Evolutionary conservation across 306 rosid genomes (phyloP).

Genomic region (peach (Prunus persica)): DNA sequence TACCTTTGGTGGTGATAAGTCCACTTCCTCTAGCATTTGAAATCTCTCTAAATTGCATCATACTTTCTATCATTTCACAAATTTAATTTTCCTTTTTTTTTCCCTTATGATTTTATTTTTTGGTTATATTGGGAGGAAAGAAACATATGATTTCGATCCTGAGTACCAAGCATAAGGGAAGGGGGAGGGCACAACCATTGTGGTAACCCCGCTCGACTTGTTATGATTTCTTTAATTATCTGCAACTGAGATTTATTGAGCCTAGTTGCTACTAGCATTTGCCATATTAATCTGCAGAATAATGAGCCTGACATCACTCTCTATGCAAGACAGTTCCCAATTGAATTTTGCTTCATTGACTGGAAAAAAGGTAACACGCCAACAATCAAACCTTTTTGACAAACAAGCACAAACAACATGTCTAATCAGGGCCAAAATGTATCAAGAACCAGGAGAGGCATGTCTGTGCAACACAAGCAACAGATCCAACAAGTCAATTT

Average conservation of each 20-base stretch:
- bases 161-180: no score
- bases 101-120: not conserved
- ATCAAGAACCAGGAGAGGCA: slow-evolving; percentile 34
- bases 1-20: slow-evolving; percentile 7
- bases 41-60: not conserved
- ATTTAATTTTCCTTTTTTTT: not conserved
- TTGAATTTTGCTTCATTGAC: not conserved
- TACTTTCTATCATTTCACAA: slow-evolving; percentile 3
- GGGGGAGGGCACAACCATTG: no score
- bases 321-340: no score
- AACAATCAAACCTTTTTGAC: slow-evolving; percentile 38
- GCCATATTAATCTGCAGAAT: not conserved
- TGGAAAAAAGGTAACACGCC: slow-evolving; percentile 4
- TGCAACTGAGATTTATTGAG: no score
- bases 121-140: no score
- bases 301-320: not conserved
- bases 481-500: slow-evolving; percentile 48
- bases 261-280: not conserved
- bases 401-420: slow-evolving; percentile 31
- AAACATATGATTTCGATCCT: no score
- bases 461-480: slow-evolving; percentile 50
- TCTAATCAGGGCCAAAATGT: slow-evolving; percentile 19
- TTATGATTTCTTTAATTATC: no score
- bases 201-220: no score
- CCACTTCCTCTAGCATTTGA: slow-evolving; percentile 17